Base-by-base conservation (phyloP, 768 basidiomycete genomes). In the Tricholoma furcatifolium region DNA sequence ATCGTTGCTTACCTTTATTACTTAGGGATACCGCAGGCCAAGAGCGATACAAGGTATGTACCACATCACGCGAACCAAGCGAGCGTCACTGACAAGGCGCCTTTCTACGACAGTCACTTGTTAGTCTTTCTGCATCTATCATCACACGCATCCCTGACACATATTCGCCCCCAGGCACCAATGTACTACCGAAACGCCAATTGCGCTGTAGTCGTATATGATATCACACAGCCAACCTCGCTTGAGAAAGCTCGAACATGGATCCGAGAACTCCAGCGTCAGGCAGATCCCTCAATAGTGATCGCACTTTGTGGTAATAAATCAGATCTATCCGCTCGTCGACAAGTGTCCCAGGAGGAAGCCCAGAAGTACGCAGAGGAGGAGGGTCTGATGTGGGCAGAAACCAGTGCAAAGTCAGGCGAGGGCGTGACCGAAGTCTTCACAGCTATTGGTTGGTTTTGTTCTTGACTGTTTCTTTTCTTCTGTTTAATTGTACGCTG, bases 221-320 rank as follows among this genome's bases (percentile, higher is more conserved):
- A 99, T 71, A 95, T 99, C 69, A 98, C 97, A 38, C 89, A 93
- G 66, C 67, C 87, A 7, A 79, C 92, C 20, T 96, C 95, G 2
- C 82, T 96, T 57, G 92, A 96, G 75, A 97, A 96, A 73, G 96
- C 96, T 24, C 88, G 89, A 61, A 86, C 87, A 58, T 98, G 96
- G 96, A 95, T 98, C 66, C 81, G 90, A 47, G 95, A 98, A 70
- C 84, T 98, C 2, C 94, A 97, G 66, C 92, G 95, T 50, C 95
- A 98, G 73, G 96, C 95, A 51, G 96, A 98, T 67, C 95, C 96
- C 6, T 91, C 88, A 40, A 98, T 97, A 76, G 84, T 96, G 62
- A 96, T 98, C 67, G 90, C 93, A 36, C 84, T 98, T 32, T 96
- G 93, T 54, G 96, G 96, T 43, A 98, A 98, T 80, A 98, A 98